Conservation (phyloP, 805 yeast genomes). For the Candida jianshihensis region DNA sequence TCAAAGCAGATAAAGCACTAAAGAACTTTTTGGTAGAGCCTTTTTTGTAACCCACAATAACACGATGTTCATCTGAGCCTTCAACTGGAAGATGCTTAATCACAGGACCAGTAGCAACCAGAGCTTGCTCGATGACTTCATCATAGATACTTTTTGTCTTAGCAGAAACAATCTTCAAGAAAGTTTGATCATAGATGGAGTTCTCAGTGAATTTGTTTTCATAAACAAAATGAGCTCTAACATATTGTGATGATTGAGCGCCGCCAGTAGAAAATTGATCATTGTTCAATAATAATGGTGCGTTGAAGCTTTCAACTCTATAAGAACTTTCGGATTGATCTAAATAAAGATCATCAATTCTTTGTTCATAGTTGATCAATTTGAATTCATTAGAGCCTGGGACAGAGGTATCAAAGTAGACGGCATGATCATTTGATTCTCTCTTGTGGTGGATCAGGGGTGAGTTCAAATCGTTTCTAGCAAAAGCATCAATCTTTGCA, state of each 20-base stretch:
- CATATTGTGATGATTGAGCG: constrained; percentile 31
- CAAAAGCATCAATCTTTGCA: constrained; percentile 85
- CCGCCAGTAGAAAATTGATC: constrained; percentile 21
- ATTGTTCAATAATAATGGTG: constrained; percentile 42
- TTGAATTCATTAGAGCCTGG: constrained; percentile 38
- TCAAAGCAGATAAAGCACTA: constrained; percentile 79
- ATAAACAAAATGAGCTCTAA: constrained; percentile 78
- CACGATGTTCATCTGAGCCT: constrained; percentile 75
- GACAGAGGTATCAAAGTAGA: constrained; percentile 71
- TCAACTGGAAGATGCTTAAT: constrained; percentile 80
- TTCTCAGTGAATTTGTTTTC: constrained; percentile 47
- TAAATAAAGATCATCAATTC: constrained; percentile 77
- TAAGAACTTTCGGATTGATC: constrained; percentile 47
- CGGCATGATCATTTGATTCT: constrained; percentile 81
- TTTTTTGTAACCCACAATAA: constrained; percentile 83
- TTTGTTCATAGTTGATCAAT: constrained; percentile 54
- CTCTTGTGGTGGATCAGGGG: constrained; percentile 73
- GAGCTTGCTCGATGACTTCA: constrained; percentile 62
- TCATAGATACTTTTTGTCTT: constrained; percentile 78
- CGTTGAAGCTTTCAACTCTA: constrained; percentile 73
- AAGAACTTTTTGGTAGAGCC: constrained; percentile 80
- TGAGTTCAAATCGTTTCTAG: constrained; percentile 44
- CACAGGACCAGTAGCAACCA: constrained; percentile 81
- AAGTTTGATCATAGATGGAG: constrained; percentile 71
- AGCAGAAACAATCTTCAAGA: constrained; percentile 66